Conservation (phyloP, 345 rosid species). For the Murraya paniculata region DNA sequence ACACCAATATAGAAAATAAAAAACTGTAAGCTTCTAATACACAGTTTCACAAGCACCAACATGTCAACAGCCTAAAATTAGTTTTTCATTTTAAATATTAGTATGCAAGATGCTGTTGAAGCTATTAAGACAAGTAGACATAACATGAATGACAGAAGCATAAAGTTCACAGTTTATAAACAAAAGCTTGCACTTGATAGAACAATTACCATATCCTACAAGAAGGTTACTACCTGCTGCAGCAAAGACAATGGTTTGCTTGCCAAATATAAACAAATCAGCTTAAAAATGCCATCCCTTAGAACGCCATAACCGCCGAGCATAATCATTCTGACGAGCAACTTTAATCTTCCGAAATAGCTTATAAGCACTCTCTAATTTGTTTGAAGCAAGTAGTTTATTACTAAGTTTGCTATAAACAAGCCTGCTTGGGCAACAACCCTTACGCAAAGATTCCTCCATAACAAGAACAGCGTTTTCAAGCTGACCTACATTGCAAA, state of each 20-base stretch:
- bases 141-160: neutral
- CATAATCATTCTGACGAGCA: slow-evolving; percentile 70
- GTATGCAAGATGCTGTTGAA: neutral
- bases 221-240: neutral
- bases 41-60: neutral
- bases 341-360: slow-evolving; percentile 66
- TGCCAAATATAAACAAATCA: neutral
- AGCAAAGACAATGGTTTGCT: neutral
- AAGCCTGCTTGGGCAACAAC: slow-evolving; percentile 81
- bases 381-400: slow-evolving; percentile 64
- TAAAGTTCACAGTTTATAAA: neutral
- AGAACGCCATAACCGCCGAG: slow-evolving; percentile 66
- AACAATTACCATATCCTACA: neutral
- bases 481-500: slow-evolving; percentile 84
- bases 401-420: slow-evolving; percentile 69
- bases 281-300: slow-evolving; percentile 93
- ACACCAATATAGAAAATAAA: neutral
- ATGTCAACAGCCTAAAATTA: neutral
- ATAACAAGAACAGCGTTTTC: slow-evolving; percentile 83
- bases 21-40: neutral
- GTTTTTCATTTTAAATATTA: neutral
- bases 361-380: slow-evolving; percentile 75
- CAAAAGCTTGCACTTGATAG: neutral
- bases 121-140: neutral
- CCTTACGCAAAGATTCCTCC: slow-evolving; percentile 78